Evolutionary conservation across 1,284 basidiomycete species (phyloP).

Genomic region (Neotropicomus parvogracilis): DNA sequence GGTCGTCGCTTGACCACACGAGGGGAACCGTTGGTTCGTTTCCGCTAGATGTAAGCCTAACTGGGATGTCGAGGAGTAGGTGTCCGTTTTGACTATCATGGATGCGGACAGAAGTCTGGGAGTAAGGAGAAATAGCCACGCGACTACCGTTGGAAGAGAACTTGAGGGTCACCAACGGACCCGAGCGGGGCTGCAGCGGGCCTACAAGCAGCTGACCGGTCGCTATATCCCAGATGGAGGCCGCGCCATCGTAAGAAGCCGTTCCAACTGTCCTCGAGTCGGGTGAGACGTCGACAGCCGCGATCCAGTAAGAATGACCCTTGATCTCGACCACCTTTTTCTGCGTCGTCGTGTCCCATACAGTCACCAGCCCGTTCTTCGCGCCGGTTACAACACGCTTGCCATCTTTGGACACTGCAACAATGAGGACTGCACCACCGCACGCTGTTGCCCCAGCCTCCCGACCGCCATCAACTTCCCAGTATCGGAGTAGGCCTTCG

Average conservation of each 20-base stretch:
- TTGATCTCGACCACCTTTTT: slow-evolving; percentile 8
- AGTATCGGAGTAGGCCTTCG: not conserved
- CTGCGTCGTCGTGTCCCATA: slow-evolving; percentile 10
- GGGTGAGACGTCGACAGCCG: slow-evolving; percentile 12
- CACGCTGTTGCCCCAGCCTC: slow-evolving; percentile 1
- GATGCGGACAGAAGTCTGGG: slow-evolving; percentile 7
- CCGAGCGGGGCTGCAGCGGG: slow-evolving; percentile 2
- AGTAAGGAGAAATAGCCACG: slow-evolving; percentile 7
- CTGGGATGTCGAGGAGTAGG: not conserved
- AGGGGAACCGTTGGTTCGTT: slow-evolving; percentile 11
- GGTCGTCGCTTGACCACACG: slow-evolving; percentile 14
- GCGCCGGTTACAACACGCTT: slow-evolving; percentile 2
- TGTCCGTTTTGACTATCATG: not conserved
- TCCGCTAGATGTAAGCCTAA: not conserved
- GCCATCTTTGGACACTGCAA: slow-evolving; percentile 11
- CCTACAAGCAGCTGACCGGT: slow-evolving; percentile 10
- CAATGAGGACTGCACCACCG: slow-evolving; percentile 8
- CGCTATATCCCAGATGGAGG: slow-evolving; percentile 6
- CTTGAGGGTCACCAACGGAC: slow-evolving; percentile 5
- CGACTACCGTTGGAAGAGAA: slow-evolving; percentile 2
- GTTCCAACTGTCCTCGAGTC: slow-evolving; percentile 13
- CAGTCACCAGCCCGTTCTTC: slow-evolving; percentile 9
- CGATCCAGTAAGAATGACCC: slow-evolving; percentile 14
- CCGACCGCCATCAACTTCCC: not conserved
- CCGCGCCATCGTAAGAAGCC: slow-evolving; percentile 3